Evolutionary conservation across 176 grass and related monocot genomes (phyloP).

Genomic region (Phoenix roebelenii): DNA sequence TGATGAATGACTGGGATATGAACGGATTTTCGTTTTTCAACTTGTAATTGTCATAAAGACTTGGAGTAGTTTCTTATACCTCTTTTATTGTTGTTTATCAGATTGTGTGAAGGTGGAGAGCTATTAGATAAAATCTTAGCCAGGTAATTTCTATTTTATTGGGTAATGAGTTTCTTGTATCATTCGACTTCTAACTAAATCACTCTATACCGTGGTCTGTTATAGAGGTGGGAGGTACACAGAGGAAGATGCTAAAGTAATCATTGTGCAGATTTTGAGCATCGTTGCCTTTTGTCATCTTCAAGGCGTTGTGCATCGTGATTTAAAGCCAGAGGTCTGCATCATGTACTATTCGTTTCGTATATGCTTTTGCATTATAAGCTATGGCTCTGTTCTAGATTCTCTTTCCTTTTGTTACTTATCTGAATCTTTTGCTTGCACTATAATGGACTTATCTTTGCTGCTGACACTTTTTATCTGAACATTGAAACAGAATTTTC

Average conservation of each 20-base stretch:
- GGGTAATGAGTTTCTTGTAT: too few relatives aligned
- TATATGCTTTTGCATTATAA: slow-evolving; percentile 14
- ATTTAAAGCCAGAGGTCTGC: slow-evolving; percentile 92
- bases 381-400: background rate
- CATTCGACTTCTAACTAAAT: too few relatives aligned
- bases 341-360: slow-evolving; percentile 23
- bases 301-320: slow-evolving; percentile 97
- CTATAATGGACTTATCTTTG: slow-evolving; percentile 3
- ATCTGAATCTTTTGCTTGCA: too few relatives aligned
- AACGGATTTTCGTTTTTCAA: background rate
- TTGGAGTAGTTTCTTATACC: slow-evolving; percentile 9
- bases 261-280: slow-evolving; percentile 90
- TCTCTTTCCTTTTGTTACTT: too few relatives aligned
- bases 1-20: too few relatives aligned
- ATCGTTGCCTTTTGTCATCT: slow-evolving; percentile 97
- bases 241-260: slow-evolving; percentile 95
- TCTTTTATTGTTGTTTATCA: slow-evolving; percentile 24
- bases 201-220: slow-evolving; percentile 24
- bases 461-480: slow-evolving; percentile 25
- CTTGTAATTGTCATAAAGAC: too few relatives aligned
- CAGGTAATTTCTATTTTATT: slow-evolving; percentile 35
- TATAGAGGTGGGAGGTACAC: slow-evolving; percentile 95
- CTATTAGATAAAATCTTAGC: slow-evolving; percentile 96
- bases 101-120: slow-evolving; percentile 98
- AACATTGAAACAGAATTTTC: slow-evolving; percentile 78